Base-by-base conservation (phyloP, 805 yeast genomes). In the Hagleromyces aurorensis region DNA sequence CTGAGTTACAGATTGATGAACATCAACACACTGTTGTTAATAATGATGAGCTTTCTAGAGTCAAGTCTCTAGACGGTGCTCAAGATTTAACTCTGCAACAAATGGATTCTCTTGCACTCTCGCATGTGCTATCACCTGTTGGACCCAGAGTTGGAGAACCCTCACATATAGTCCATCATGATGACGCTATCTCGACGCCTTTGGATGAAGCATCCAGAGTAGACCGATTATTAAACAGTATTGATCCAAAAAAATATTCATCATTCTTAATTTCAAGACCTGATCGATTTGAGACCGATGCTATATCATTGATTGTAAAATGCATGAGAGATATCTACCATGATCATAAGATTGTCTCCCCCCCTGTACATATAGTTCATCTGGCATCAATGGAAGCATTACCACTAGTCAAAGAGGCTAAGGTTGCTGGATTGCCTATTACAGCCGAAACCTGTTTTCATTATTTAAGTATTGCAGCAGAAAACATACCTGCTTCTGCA, bases 371-470 rank as follows among this genome's bases (percentile, higher is more conserved):
- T 57, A 80, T 87, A 34, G 97, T 87, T 11, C 97, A 87, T 56
- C 62, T 87, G 41, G 93, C 96, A 1, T 75, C 95, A 0, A 74
- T 80, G 39, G 77, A 82, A 44, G 94, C 94, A 0, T 55, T 89
- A 7, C 93, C 95, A 6, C 48, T 81, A 34, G 59, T 87, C 11
- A 57, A 65, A 22, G 65, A 72, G 12, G 96, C 96, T 3, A 75
- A 76, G 37, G 57, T 61, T 4, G 48, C 57, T 23, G 67, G 68
- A 0, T 57, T 80, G 26, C 83, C 82, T 18, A 65, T 87, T 29
- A 64, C 91, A 0, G 94, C 86, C 2, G 97, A 87, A 55, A 89
- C 97, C 0, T 87, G 97, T 55, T 87, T 86, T 71, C 97, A 87
- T 54, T 87, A 87, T 55, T 64, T 87, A 30, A 70, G 89, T 2